Evolutionary conservation across 352 stramenopile genomes (phyloP).

Genomic region (Peronospora belbahrii): DNA sequence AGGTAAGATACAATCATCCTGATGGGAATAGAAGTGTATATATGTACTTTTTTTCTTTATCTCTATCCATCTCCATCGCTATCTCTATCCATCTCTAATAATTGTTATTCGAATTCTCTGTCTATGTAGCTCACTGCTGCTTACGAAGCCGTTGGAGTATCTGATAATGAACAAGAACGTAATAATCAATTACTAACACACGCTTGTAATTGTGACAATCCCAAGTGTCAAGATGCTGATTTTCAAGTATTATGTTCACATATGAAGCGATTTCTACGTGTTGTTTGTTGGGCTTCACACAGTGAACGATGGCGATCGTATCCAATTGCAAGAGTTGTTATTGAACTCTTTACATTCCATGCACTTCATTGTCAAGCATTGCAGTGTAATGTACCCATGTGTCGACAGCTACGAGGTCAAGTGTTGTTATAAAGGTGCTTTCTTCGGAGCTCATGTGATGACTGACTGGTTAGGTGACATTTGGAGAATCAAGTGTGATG

Average conservation of each 20-base stretch:
- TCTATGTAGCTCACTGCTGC: conserved; percentile 9
- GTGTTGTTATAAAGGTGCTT: conserved; percentile 28
- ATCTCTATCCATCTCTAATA: neutral
- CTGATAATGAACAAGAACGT: conserved; percentile 7
- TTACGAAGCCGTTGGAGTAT: conserved; percentile 5
- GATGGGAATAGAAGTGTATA: too few species aligned
- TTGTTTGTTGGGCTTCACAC: conserved; percentile 53
- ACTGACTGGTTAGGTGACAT: too few species aligned
- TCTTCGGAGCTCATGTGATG: too few species aligned
- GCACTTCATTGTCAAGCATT: conserved; percentile 33
- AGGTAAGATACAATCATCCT: too few species aligned
- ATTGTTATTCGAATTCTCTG: neutral
- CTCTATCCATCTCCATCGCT: neutral
- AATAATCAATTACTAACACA: conserved; percentile 48
- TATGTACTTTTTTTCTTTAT: too few species aligned
- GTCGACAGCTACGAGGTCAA: conserved; percentile 28
- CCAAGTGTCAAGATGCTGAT: conserved; percentile 21
- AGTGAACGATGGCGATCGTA: conserved; percentile 37
- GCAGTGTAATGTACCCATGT: conserved; percentile 39
- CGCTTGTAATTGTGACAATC: conserved; percentile 45
- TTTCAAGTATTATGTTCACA: conserved; percentile 37
- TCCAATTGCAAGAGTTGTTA: conserved; percentile 18
- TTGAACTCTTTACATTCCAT: conserved; percentile 51
- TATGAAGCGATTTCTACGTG: conserved; percentile 59
- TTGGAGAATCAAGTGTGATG: too few species aligned